A percentile compares a stretch with the other conserved stretches of the same genome.
Conservation (phyloP, 1,139 yeast species). For the Kurtzmaniella quercitrusa region DNA sequence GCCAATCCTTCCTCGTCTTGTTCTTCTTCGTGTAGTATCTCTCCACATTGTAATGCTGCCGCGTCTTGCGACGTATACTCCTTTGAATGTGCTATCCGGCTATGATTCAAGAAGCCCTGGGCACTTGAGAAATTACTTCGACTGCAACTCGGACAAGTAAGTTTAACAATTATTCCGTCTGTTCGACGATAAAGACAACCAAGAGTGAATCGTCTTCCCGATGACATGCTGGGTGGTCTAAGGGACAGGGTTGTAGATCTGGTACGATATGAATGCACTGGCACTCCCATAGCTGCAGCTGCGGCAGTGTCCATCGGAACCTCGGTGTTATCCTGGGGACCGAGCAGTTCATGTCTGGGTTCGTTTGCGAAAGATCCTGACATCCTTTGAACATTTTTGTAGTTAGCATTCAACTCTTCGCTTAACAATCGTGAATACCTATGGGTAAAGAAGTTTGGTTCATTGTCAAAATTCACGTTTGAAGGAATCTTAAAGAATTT, state of each 20-base stretch:
- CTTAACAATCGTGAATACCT: slow-evolving; percentile 41
- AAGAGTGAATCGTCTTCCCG: slow-evolving; percentile 22
- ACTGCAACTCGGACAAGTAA: slow-evolving; percentile 66
- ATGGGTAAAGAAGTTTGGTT: slow-evolving; percentile 49
- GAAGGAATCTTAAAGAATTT: slow-evolving; percentile 50
- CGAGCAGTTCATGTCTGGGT: neutral
- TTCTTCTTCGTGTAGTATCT: slow-evolving; percentile 49
- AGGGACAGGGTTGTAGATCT: slow-evolving; percentile 50
- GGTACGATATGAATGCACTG: slow-evolving; percentile 38
- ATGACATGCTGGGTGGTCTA: slow-evolving; percentile 26
- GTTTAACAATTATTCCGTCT: slow-evolving; percentile 66
- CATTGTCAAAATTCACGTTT: slow-evolving; percentile 30
- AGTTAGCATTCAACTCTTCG: slow-evolving; percentile 32
- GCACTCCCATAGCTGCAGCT: slow-evolving; percentile 4
- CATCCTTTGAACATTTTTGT: slow-evolving; percentile 13
- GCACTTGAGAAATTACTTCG: slow-evolving; percentile 72
- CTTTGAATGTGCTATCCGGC: slow-evolving; percentile 68
- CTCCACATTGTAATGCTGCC: slow-evolving; percentile 71
- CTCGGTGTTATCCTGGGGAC: neutral
- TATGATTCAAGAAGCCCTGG: slow-evolving; percentile 76
- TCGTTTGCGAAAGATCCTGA: neutral
- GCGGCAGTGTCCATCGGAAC: slow-evolving; percentile 6
- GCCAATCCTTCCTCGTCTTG: slow-evolving; percentile 58
- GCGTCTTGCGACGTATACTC: slow-evolving; percentile 73
- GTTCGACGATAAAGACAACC: slow-evolving; percentile 67